Evolutionary conservation across 2,329 filamentous ascomycete species (phyloP).

Genomic region (Neonectria faginata): DNA sequence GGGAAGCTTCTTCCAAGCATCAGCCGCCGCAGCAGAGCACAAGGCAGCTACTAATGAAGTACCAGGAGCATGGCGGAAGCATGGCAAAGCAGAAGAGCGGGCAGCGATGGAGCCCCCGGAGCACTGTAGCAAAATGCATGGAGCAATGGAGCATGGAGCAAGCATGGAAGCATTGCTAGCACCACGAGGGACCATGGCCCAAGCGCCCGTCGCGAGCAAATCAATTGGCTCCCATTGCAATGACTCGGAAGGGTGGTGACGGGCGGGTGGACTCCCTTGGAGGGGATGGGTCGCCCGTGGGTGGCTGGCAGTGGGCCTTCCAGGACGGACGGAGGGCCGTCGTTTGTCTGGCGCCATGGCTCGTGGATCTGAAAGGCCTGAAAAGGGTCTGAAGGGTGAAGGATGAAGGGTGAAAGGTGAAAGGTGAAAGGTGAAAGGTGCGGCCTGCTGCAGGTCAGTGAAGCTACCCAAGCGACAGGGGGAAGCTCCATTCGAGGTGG

Average conservation of each 20-base stretch:
- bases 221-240: constrained; percentile 49
- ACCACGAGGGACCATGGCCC: constrained; percentile 41
- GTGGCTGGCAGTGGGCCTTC: constrained; percentile 30
- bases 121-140: not conserved
- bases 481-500: constrained; percentile 43
- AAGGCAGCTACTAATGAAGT: constrained; percentile 15
- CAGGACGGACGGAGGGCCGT: constrained; percentile 38
- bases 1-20: constrained; percentile 40
- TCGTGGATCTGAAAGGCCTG: constrained; percentile 18
- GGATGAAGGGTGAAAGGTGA: not conserved
- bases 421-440: constrained; percentile 3
- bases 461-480: constrained; percentile 43
- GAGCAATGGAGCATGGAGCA: constrained; percentile 11
- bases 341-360: constrained; percentile 28
- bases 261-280: constrained; percentile 23
- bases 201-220: constrained; percentile 43
- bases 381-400: not conserved
- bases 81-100: not conserved
- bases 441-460: constrained; percentile 35
- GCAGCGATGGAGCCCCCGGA: no score
- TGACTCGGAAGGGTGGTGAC: constrained; percentile 45
- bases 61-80: not conserved
- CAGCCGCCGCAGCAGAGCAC: constrained; percentile 31
- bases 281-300: constrained; percentile 29
- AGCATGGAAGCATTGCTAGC: constrained; percentile 36